Evolutionary conservation across 768 basidiomycete species (phyloP).

Genomic region (Mrakia hoshinonis): DNA sequence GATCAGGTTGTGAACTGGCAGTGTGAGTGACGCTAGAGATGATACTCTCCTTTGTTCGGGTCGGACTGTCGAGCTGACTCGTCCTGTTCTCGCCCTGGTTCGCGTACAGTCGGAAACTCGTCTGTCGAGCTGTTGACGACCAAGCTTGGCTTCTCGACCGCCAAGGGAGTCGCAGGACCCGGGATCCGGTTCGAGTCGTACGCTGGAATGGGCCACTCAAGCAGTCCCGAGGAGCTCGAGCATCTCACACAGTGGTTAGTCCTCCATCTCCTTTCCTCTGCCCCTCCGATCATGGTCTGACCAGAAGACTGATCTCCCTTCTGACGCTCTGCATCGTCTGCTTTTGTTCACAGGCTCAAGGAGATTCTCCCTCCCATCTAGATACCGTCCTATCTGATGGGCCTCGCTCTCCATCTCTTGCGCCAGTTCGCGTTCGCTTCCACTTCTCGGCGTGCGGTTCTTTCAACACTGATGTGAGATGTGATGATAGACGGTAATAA

Average conservation of each 20-base stretch:
- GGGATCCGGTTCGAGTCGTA: constrained; percentile 66
- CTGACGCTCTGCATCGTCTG: too few relatives aligned
- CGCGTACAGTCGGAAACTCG: constrained; percentile 38
- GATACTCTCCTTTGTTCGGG: too few relatives aligned
- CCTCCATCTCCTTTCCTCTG: neutral
- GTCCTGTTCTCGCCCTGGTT: neutral
- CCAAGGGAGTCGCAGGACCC: constrained; percentile 37
- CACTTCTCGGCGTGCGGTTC: too few relatives aligned
- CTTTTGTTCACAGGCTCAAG: neutral
- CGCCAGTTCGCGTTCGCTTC: too few relatives aligned
- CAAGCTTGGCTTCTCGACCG: constrained; percentile 47
- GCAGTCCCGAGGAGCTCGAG: constrained; percentile 55
- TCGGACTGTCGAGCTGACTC: neutral
- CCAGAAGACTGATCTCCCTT: neutral
- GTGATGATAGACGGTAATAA: too few relatives aligned
- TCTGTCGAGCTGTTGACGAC: constrained; percentile 55
- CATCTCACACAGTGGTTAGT: constrained; percentile 58
- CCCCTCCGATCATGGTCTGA: neutral
- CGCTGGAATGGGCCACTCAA: constrained; percentile 58
- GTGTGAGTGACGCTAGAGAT: neutral
- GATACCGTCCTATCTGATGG: neutral
- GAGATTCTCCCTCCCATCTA: constrained; percentile 23
- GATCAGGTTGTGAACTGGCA: constrained; percentile 45
- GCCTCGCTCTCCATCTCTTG: too few relatives aligned
- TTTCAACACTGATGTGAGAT: too few relatives aligned